Base-by-base conservation (phyloP, 176 grass and related monocot genomes). In the Secale cereale region DNA sequence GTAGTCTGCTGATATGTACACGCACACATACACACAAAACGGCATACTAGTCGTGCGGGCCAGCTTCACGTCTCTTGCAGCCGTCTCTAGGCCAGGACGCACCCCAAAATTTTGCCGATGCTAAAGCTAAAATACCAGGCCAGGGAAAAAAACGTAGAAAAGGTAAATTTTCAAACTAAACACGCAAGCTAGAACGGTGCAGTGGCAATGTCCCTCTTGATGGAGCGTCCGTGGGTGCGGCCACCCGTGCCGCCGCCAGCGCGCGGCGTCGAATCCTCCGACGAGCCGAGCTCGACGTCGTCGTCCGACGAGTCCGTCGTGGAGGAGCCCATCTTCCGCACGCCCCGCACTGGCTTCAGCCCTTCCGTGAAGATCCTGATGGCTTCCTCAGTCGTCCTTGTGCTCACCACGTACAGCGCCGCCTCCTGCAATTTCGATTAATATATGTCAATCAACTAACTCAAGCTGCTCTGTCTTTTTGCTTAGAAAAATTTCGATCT, bases 351-450 rank as follows among this genome's bases (percentile, higher is more conserved):
- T 2, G 81, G 81, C 25, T 83, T 83, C 33, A 83, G 81, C 3
- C 68, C 91, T 10, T 92, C 39, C 15, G 84, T 92, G 81, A 92
- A 92, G 61, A 89, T 87, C 17, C 62, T 76, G 74, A 92, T 63
- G 11, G 91, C 91, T 36, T 92, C 74, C 35, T 92, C 91, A 2
- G 74, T 48, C 30, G 84, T 89, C 66, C 82, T 87, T 4, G 84
- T 89, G 32, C 80, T 87, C 62, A 92, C n/a, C 32, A 92, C 84
- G 22, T 70, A 87, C 5, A 92, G 79, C 45, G 87, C 91, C 67
- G 75, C 91, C 52, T 89, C 91, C 91, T 92, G 76, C 65, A 68
- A 22, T 68, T 36, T 4, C 17, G 31, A 68, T 35, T 22, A 67
- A 65, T 14, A 22, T 67, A 10, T 17, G 65, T 67, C 65, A 8